Evolutionary conservation across 2,329 filamentous ascomycete species (phyloP), one percentile per base, ranked within the genome.

Genomic region (Podosphaera leucotricha): DNA sequence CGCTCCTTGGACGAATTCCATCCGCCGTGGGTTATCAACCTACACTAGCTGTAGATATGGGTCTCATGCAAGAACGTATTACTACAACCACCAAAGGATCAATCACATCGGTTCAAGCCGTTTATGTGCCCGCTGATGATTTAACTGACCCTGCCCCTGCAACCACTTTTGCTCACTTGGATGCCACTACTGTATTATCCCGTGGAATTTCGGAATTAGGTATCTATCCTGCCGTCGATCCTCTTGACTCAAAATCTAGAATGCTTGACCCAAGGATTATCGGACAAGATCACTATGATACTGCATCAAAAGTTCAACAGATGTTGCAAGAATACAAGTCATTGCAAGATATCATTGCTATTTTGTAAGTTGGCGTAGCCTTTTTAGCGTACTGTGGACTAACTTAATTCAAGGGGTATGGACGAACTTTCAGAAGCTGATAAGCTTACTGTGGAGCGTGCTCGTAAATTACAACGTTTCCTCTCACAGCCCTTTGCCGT

Each of bases 301-400:
- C 77, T 59, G 90, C 90, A 65, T 82, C 81, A 65, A 79, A 79
- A 59, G 90, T 98, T 62, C 90, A 98, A 75, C 85, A 93, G 72
- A 95, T 94, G 69, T 80, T 98, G 64, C 90, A 98, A 72, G 90
- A 95, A 75, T 98, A 98, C 82, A 95, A 95, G 82, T 95, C 87
- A 53, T 84, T 98, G 56, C 90, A 98, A 73, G 90, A 98, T 73
- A 98, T 98, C 78, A 94, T 94, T 74, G 90, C 90, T 68, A 98
- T 98, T 85, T 70, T 95, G 64, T 44, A 44, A 37, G 39, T 28
- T 35, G 5, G 24, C 13, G 4, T n/a, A 35, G 11, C 11, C 18
- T 7, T 26, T 28, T 21, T 26, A 5, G 18, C 8, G 2, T 18
- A 6, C 2, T 18, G 3, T 33, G 11, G 30, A 35, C 37, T 46